A percentile compares a stretch with the other conserved stretches of the same genome.
Evolutionary conservation across 192 early-diverging fungal genomes (phyloP).

Genomic region (Rhizophlyctis rosea): DNA sequence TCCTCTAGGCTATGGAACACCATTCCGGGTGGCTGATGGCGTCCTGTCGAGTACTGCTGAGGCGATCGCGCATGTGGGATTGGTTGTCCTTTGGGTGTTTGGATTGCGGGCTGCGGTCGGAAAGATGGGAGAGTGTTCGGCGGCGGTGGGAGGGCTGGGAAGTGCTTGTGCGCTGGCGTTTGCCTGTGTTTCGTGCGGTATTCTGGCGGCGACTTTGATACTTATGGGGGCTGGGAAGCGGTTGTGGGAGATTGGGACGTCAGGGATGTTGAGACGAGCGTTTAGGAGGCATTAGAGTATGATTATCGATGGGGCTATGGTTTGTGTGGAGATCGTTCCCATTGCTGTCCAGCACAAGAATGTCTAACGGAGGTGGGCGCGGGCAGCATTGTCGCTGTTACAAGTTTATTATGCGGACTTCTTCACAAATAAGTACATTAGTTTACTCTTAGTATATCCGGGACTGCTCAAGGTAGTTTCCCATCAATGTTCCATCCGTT

Average conservation of each 20-base stretch:
- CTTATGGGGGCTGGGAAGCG: neutral
- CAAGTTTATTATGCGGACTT: too few relatives aligned
- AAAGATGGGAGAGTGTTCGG: neutral
- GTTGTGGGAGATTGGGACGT: neutral
- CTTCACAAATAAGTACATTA: too few relatives aligned
- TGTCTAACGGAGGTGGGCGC: too few relatives aligned
- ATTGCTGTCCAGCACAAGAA: too few relatives aligned
- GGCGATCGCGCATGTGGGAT: neutral
- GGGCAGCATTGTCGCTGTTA: too few relatives aligned
- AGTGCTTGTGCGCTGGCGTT: neutral
- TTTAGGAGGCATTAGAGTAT: too few relatives aligned
- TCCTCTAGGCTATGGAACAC: neutral
- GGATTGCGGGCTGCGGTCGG: neutral
- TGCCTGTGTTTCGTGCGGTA: neutral
- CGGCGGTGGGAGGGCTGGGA: neutral
- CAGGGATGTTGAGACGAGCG: neutral
- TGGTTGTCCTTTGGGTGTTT: neutral
- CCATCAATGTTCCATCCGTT: too few relatives aligned
- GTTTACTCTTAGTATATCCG: too few relatives aligned
- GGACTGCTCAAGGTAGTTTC: too few relatives aligned
- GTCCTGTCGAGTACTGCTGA: neutral
- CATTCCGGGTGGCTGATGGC: neutral
- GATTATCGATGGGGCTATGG: too few relatives aligned
- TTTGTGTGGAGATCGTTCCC: too few relatives aligned
- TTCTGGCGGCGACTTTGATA: neutral